Evolutionary conservation across 2,329 filamentous ascomycete genomes (phyloP), one percentile per base, ranked within the genome.

Genomic region (Colletotrichum graminicola): DNA sequence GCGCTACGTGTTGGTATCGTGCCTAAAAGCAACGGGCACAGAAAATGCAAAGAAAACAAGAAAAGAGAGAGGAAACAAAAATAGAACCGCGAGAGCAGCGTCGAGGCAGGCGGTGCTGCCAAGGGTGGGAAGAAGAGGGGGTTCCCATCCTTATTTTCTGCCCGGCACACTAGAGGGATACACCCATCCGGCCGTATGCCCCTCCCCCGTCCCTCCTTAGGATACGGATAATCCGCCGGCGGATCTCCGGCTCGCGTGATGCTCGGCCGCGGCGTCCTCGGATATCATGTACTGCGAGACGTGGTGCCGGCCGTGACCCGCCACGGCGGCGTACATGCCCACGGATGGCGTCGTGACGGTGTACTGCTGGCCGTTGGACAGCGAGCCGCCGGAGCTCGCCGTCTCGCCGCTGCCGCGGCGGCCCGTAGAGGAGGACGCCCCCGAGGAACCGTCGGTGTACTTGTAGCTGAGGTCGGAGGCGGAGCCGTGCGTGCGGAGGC

Each of bases 381-480:
- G 52, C 21, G 64, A 65, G 8, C 55, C 66, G 21, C 5, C 32
- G 6, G 68, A 64, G 7, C 52, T 41, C 12, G 60, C 43, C 16
- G 69, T 62, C 61, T 57, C 61, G 41, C 63, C 68, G 63, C 67
- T 65, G n/a, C 68, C 52, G 26, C 69, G 69, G 21, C 69, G 64
- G 16, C 68, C 59, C 26, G 49, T 18, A 0, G 56, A 54, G 11
- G 41, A 57, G 0, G 56, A 54, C 7, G 41, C 32, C 11, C 41
- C 41, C 5, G 67, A 68, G 21, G 55, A 32, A 12, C 45, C 29
- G n/a, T 73, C 70, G 29, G 57, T 65, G 65, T 75, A 75, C 29
- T 73, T 67, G 45, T 75, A 75, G n/a, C 64, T 66, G 21, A 73
- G 18, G 8, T 75, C 74, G 14, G 62, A 62, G 12, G 43, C 43